Conservation (phyloP, 2,329 filamentous ascomycete species). For the Diaporthe vexans region DNA sequence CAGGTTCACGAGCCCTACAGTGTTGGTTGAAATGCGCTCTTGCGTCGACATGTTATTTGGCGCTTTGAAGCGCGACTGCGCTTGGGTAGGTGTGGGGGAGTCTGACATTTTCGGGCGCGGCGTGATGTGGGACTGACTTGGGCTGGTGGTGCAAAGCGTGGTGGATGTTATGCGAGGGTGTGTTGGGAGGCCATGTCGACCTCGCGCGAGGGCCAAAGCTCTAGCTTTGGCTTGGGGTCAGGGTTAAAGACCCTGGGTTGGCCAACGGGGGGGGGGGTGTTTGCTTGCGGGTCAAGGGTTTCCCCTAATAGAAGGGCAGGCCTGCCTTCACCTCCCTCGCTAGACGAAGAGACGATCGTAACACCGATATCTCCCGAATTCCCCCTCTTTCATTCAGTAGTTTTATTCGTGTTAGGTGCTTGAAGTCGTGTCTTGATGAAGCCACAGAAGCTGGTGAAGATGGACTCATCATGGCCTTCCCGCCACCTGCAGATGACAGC, state of each 20-base stretch:
- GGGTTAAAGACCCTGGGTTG: slow-evolving; percentile 3
- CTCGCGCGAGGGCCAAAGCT: not conserved
- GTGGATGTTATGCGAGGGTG: not conserved
- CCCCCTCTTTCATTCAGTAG: not conserved
- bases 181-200: not conserved
- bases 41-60: slow-evolving; percentile 80
- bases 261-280: not conserved
- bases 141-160: not conserved
- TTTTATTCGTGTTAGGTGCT: slow-evolving; percentile 33
- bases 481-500: slow-evolving; percentile 76
- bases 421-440: slow-evolving; percentile 74
- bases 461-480: slow-evolving; percentile 77
- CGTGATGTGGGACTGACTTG: not conserved
- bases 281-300: too few relatives aligned
- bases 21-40: slow-evolving; percentile 86
- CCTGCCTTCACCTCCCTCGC: not conserved
- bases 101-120: slow-evolving; percentile 55
- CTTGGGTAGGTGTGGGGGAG: slow-evolving; percentile 42
- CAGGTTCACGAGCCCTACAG: slow-evolving; percentile 90
- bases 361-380: not conserved
- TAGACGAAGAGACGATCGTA: not conserved
- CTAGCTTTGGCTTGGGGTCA: not conserved
- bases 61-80: slow-evolving; percentile 76
- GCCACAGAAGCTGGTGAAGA: slow-evolving; percentile 91
- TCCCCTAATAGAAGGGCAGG: not conserved